phyloP scores from a whole-genome alignment of 2,329 filamentous ascomycete species.

The Colletotrichum limetticola region DNA sequence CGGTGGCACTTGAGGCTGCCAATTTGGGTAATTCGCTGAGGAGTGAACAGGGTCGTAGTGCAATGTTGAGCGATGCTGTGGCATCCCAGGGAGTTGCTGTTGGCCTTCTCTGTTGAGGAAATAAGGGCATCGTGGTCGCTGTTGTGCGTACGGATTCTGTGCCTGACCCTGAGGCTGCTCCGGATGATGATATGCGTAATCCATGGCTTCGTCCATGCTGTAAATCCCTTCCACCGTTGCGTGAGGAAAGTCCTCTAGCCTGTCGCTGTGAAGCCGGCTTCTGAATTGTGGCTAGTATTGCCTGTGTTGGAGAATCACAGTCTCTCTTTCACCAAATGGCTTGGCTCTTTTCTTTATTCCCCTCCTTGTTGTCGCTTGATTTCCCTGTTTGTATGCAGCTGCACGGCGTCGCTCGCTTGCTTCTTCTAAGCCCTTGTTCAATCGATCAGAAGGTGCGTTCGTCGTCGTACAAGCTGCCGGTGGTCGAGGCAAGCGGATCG shows the following conservation, averaged over 20 bases:
- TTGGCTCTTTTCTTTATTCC: background rate
- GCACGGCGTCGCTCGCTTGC: slow-evolving; percentile 16
- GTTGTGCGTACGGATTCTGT: slow-evolving; percentile 20
- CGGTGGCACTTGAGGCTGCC: slow-evolving; percentile 33
- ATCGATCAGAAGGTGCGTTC: background rate
- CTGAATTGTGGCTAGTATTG: background rate
- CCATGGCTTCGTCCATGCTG: slow-evolving; percentile 31
- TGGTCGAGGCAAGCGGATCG: slow-evolving; percentile 2
- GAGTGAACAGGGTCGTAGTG: slow-evolving; percentile 44
- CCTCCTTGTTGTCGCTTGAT: background rate
- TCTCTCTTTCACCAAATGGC: background rate
- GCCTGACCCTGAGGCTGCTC: slow-evolving; percentile 19
- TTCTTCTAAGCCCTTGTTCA: background rate
- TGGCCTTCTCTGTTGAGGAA: slow-evolving; percentile 7
- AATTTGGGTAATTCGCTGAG: slow-evolving; percentile 36
- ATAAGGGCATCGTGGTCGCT: slow-evolving; percentile 22
- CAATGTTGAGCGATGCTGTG: slow-evolving; percentile 24
- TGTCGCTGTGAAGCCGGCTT: background rate
- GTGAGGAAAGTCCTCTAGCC: background rate
- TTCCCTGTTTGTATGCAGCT: slow-evolving; percentile 7
- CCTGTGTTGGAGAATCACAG: background rate
- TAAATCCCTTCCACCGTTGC: background rate
- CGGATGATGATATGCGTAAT: slow-evolving; percentile 29
- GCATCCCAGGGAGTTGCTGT: background rate
- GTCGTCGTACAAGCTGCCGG: background rate